A percentile compares a stretch with the other conserved stretches of the same genome.
Conservation (phyloP, 2,329 filamentous ascomycete species). For the Hypocrella siamensis region DNA sequence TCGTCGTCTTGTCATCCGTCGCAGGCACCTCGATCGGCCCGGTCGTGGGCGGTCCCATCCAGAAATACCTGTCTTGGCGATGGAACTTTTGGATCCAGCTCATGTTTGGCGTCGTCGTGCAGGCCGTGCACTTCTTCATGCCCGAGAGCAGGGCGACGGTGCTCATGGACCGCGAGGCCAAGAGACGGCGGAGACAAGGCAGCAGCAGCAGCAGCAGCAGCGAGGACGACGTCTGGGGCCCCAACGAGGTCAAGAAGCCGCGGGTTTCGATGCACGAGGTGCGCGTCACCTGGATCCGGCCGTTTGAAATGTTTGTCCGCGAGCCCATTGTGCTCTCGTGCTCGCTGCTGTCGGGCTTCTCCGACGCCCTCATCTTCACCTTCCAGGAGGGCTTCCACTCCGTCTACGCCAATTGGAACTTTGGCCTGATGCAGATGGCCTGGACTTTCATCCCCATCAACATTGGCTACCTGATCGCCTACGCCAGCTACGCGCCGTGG, state of each 20-base stretch:
- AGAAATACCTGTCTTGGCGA: constrained; percentile 50
- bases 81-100: constrained; percentile 63
- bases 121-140: constrained; percentile 49
- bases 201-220: too few relatives aligned
- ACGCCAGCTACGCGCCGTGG: constrained; percentile 38
- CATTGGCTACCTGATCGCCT: constrained; percentile 50
- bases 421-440: constrained; percentile 37
- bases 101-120: constrained; percentile 58
- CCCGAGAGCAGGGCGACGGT: constrained; percentile 64
- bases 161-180: constrained; percentile 64
- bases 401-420: constrained; percentile 54
- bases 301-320: constrained; percentile 56
- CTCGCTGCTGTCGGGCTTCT: constrained; percentile 56
- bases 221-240: constrained; percentile 46
- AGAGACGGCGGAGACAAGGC: constrained; percentile 46
- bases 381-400: constrained; percentile 55
- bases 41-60: constrained; percentile 58
- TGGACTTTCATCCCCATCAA: constrained; percentile 50
- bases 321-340: constrained; percentile 58
- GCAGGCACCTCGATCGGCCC: constrained; percentile 61
- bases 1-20: constrained; percentile 63
- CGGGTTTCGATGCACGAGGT: constrained; percentile 43
- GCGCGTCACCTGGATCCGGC: constrained; percentile 38
- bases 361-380: constrained; percentile 61
- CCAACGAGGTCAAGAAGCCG: constrained; percentile 46